These are phyloP conservation scores for Colletotrichum spaethianum DNA, from an alignment of 2,329 filamentous ascomycete species.

Conservation along the genomic window DNA sequence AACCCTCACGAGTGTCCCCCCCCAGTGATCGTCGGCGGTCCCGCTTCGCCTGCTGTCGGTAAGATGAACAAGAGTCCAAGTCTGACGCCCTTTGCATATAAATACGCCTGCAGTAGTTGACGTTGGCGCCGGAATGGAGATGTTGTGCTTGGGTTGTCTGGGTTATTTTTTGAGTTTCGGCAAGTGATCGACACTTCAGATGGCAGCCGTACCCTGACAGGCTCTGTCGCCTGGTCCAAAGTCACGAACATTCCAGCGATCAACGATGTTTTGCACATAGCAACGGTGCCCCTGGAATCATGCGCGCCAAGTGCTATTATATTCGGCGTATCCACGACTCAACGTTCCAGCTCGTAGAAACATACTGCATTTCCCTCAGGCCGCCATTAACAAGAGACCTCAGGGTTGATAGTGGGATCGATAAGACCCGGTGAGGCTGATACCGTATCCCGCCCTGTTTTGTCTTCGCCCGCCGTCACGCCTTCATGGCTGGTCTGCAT, in stretches of 20 bases:
- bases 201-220: no score
- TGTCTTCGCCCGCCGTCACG: neutral
- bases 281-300: no score
- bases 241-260: no score
- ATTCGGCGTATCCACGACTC: no score
- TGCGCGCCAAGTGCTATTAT: no score
- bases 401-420: neutral
- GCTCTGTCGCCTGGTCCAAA: no score
- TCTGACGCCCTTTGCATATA: neutral
- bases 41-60: neutral
- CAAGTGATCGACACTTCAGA: no score
- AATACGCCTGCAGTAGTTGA: neutral
- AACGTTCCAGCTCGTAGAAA: no score
- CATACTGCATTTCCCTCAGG: no score
- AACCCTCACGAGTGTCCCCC: neutral
- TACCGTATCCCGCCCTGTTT: neutral
- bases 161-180: no score
- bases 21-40: neutral
- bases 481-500: neutral
- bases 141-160: neutral
- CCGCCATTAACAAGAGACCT: neutral
- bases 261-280: no score
- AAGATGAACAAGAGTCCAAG: neutral
- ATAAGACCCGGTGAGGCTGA: neutral
- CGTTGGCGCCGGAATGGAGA: neutral